Base-by-base conservation (phyloP, 2,329 filamentous ascomycete species). In the Raffaelea arxii region DNA sequence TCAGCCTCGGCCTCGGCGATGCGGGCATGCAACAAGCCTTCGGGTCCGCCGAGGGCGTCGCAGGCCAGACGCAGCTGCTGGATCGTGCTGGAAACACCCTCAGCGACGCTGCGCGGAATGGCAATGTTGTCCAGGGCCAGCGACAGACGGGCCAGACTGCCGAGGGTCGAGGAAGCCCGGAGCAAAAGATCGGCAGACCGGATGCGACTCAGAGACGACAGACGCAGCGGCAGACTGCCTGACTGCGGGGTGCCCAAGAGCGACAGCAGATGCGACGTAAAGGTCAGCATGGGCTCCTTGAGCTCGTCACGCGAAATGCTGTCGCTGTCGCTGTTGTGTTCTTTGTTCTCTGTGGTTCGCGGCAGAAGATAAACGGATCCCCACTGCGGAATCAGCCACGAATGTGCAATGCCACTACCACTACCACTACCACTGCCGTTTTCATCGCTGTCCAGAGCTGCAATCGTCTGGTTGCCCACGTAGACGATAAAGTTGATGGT, bases 401-500 rank as follows among this genome's bases (percentile, higher is more conserved):
- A 81, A 57, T 77, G 78, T 1, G 78, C 75, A 16, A 68, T 67
- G 3, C 60, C 56, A 46, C 67, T 64, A 3, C 67, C 62, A 39
- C 68, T 64, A 44, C 58, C 41, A 38, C 16, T 24, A 6, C 19
- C 44, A 6, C 27, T 40, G n/a, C 48, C 44, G 10, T 9, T 25
- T 22, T 39, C 25, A 32, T 45, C 30, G 9, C 38, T 30, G 21
- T 14, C 46, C 3, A 55, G 44, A 1, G 71, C 57, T 4, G 64
- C 69, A 51, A 88, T 89, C 10, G 82, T 88, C 49, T 84, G 78
- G 48, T 86, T 80, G 6, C 90, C 88, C 7, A 94, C 80, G 58
- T 92, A 98, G 24, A 97, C 74, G 47, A 97, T 82, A 61, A 98
- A 97, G 65, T 98, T 97, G 59, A 98, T 82, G 0, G 92, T 98